A percentile compares a stretch with the other conserved stretches of the same genome.
These are phyloP conservation scores for Triticum monococcum DNA, from an alignment of 176 grass and related monocot species.

Conservation along the genomic window DNA sequence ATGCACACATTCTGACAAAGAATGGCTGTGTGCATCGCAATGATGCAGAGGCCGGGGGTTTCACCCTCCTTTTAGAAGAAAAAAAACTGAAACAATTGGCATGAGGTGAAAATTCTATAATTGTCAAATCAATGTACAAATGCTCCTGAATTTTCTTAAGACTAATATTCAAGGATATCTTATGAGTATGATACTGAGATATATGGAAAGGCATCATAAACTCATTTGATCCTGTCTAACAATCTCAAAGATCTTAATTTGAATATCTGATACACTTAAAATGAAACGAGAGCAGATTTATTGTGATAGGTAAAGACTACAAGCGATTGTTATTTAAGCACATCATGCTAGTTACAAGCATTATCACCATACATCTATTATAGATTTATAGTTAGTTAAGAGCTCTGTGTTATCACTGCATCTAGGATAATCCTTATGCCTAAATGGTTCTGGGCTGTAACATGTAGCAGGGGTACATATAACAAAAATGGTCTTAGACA, in stretches of 20 bases:
- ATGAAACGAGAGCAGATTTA: background rate
- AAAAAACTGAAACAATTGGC: background rate
- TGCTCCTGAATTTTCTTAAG: background rate
- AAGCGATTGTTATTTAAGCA: background rate
- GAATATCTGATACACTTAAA: background rate
- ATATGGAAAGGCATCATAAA: background rate
- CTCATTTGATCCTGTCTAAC: background rate
- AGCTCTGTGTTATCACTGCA: background rate
- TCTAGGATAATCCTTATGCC: background rate
- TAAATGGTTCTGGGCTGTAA: background rate
- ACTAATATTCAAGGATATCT: background rate
- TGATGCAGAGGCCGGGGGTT: no score
- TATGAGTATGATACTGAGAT: background rate
- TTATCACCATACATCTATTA: background rate
- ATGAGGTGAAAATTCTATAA: background rate
- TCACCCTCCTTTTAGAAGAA: no score
- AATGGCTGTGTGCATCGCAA: no score
- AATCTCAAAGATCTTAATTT: background rate
- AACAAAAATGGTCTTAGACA: background rate
- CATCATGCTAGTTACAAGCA: background rate
- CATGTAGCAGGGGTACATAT: background rate
- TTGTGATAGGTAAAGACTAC: background rate
- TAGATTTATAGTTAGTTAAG: background rate
- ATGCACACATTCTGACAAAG: background rate
- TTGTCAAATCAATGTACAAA: background rate